phyloP scores from a whole-genome alignment of 1,284 basidiomycete species.

The Ganoderma leucocontextum region DNA sequence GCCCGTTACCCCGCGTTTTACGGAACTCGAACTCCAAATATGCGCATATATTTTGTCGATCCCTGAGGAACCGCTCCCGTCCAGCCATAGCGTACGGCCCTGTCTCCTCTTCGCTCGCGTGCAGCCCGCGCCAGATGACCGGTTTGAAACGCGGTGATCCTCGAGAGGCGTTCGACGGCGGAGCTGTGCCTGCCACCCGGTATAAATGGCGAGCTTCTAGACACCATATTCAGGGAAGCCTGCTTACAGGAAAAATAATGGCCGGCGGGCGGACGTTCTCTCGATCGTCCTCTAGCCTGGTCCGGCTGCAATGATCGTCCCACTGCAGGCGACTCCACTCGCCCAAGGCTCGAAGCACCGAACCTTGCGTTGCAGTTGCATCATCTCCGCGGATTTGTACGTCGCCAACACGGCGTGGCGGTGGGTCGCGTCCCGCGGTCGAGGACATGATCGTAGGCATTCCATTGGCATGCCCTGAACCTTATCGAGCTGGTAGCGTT shows the following conservation, averaged over 20 bases:
- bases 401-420: conserved; percentile 55
- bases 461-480: not conserved
- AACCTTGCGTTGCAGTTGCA: conserved; percentile 73
- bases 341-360: conserved; percentile 54
- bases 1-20: conserved; percentile 33
- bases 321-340: conserved; percentile 76
- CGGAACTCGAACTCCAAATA: conserved; percentile 43
- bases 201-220: conserved; percentile 27
- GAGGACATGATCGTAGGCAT: conserved; percentile 54
- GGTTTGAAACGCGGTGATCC: conserved; percentile 35
- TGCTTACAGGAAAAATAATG: not conserved
- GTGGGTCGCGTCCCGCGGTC: conserved; percentile 59
- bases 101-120: conserved; percentile 33
- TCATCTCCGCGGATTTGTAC: conserved; percentile 66
- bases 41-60: conserved; percentile 58
- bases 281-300: conserved; percentile 38
- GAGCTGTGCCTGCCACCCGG: conserved; percentile 53
- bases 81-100: conserved; percentile 33
- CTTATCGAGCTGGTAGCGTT: not conserved
- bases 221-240: not conserved
- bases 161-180: conserved; percentile 31
- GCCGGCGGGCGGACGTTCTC: not conserved
- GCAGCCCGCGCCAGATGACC: conserved; percentile 42
- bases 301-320: conserved; percentile 70
- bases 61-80: conserved; percentile 56